phyloP scores from a whole-genome alignment of 2,329 filamentous ascomycete species.

The Hymenoscyphus infarciens region DNA sequence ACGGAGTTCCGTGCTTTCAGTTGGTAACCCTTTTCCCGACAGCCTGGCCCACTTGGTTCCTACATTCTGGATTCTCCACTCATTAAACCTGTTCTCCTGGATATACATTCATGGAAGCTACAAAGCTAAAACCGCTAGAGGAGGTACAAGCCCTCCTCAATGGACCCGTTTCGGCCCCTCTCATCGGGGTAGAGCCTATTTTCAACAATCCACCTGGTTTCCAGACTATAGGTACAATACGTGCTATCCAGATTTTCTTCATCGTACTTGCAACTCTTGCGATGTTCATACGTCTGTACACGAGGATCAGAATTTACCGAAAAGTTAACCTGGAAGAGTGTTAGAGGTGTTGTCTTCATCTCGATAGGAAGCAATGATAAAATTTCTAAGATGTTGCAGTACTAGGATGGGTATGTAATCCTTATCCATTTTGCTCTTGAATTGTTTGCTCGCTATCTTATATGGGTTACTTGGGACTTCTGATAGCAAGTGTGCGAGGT shows the following conservation, averaged over 20 bases:
- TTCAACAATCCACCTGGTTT: slow-evolving; percentile 3
- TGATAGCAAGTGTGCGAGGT: background rate
- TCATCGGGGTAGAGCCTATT: background rate
- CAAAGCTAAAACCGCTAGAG: background rate
- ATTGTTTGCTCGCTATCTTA: background rate
- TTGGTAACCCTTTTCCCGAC: background rate
- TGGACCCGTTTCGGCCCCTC: slow-evolving; percentile 1
- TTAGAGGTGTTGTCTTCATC: background rate
- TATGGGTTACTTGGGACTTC: background rate
- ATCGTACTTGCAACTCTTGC: background rate
- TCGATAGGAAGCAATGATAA: background rate
- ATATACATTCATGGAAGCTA: background rate
- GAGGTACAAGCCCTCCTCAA: background rate
- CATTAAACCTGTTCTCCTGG: background rate
- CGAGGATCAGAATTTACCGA: background rate
- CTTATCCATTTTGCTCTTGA: background rate
- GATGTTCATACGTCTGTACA: slow-evolving; percentile 3
- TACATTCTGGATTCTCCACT: background rate
- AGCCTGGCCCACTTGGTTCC: background rate
- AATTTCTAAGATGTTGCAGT: background rate
- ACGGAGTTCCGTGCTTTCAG: too few relatives aligned
- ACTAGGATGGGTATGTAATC: background rate
- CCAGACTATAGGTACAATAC: background rate
- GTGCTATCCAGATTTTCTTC: background rate
- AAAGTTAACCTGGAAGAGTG: slow-evolving; percentile 2